Conservation (phyloP, 257 asterid species). For the Linderniella brevidens region DNA sequence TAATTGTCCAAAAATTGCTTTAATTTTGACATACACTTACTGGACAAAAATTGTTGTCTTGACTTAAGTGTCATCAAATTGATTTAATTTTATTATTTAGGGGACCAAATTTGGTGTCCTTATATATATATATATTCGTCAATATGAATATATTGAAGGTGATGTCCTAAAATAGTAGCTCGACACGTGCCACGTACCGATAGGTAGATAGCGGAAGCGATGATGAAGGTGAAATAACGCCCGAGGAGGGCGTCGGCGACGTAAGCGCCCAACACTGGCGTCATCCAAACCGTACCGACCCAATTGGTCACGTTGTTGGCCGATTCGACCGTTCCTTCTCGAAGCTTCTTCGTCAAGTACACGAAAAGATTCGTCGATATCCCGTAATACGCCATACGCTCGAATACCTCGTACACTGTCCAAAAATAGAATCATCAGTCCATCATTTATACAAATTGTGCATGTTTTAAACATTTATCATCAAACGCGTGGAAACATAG, state of each 20-base stretch:
- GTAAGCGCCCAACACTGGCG: constrained; percentile 71
- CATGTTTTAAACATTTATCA: no score
- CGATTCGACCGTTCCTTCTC: constrained; percentile 49
- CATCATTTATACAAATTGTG: no score
- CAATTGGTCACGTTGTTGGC: constrained; percentile 77
- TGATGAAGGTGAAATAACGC: constrained; percentile 58
- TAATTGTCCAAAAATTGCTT: no score
- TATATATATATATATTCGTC: no score
- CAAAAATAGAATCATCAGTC: no score
- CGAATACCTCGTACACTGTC: constrained; percentile 82
- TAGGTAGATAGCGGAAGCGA: constrained; percentile 38
- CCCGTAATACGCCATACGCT: constrained; percentile 82
- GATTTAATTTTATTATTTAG: no score
- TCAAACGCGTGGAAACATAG: no score
- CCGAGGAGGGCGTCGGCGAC: constrained; percentile 73
- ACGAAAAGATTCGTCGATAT: constrained; percentile 62
- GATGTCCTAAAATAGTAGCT: background rate
- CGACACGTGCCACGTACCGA: constrained; percentile 14
- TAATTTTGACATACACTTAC: no score
- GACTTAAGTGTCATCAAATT: no score
- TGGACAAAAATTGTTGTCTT: no score
- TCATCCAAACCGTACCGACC: constrained; percentile 76
- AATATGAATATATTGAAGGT: no score
- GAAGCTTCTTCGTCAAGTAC: constrained; percentile 45
- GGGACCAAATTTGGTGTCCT: no score